These are phyloP conservation scores for Barbatosphaeria neglecta DNA, from an alignment of 495 filamentous ascomycete species.

Conservation along the genomic window DNA sequence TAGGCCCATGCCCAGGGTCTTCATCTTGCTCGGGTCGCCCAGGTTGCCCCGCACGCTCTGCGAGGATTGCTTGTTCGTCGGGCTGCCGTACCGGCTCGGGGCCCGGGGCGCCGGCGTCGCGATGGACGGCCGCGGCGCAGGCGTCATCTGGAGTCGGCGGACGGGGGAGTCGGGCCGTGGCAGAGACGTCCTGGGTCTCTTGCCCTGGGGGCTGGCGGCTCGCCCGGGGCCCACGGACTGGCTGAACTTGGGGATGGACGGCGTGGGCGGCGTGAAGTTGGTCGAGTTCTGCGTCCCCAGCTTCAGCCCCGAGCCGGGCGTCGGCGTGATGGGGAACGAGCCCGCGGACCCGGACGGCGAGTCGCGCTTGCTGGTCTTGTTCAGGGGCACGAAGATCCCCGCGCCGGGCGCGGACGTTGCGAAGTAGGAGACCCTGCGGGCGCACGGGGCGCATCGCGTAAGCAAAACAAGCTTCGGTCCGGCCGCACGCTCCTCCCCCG, in stretches of 20 bases:
- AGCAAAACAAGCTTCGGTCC: no score
- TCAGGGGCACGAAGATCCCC: slow-evolving; percentile 89
- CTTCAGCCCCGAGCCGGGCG: slow-evolving; percentile 49
- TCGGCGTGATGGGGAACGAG: slow-evolving; percentile 56
- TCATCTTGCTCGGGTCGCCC: slow-evolving; percentile 47
- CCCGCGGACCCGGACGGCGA: slow-evolving; percentile 45
- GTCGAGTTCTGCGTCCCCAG: slow-evolving; percentile 36
- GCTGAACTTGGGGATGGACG: slow-evolving; percentile 59
- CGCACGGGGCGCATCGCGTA: no score
- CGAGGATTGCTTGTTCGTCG: slow-evolving; percentile 53
- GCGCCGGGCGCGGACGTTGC: slow-evolving; percentile 62
- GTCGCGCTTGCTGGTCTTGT: slow-evolving; percentile 63
- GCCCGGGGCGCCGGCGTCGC: slow-evolving; percentile 35
- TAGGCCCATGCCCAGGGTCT: no score
- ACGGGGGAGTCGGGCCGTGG: slow-evolving; percentile 78
- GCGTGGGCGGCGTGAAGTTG: slow-evolving; percentile 53
- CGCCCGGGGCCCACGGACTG: slow-evolving; percentile 76
- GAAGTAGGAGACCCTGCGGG: slow-evolving; percentile 65
- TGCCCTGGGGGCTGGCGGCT: slow-evolving; percentile 56
- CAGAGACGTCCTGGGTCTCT: slow-evolving; percentile 63
- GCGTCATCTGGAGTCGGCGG: slow-evolving; percentile 48
- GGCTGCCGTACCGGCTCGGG: slow-evolving; percentile 48
- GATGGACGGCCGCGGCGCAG: slow-evolving; percentile 41
- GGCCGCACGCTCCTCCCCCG: no score
- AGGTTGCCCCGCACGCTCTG: slow-evolving; percentile 48